phyloP scores from a whole-genome alignment of 2,329 filamentous ascomycete species.

The Acarospora socialis region DNA sequence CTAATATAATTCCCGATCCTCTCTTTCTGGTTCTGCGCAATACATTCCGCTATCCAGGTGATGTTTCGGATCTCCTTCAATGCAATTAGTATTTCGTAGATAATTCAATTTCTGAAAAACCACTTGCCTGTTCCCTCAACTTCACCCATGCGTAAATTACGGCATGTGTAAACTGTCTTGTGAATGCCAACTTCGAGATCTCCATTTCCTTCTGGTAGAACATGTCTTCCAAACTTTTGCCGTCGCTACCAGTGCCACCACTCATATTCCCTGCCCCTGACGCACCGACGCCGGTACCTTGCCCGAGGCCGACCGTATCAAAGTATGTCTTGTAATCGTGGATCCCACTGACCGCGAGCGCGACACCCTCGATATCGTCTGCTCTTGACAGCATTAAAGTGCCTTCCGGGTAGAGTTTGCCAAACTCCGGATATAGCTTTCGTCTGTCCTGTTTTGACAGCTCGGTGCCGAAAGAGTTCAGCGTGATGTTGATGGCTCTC shows the following conservation, averaged over 20 bases:
- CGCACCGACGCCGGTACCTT: constrained; percentile 46
- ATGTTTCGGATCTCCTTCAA: constrained; percentile 94
- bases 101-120: too few relatives aligned
- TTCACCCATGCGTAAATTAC: constrained; percentile 98
- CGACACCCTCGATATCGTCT: constrained; percentile 86
- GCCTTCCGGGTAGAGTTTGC: constrained; percentile 83
- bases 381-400: constrained; percentile 88
- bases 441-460: constrained; percentile 83
- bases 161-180: constrained; percentile 84
- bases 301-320: constrained; percentile 69
- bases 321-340: constrained; percentile 93
- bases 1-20: constrained; percentile 98
- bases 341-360: constrained; percentile 84
- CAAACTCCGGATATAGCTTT: constrained; percentile 90
- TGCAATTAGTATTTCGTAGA: not conserved
- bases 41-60: constrained; percentile 98
- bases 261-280: constrained; percentile 71
- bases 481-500: constrained; percentile 94
- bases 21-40: constrained; percentile 99
- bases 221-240: constrained; percentile 86
- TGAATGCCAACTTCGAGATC: constrained; percentile 88
- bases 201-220: constrained; percentile 99
- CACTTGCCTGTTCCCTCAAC: constrained; percentile 83
- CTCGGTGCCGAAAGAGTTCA: constrained; percentile 97
- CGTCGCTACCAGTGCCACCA: constrained; percentile 63